A percentile compares a stretch with the other conserved stretches of the same genome.
These are phyloP conservation scores for thale cress (Arabidopsis thaliana) DNA, from an alignment of 345 rosid genomes.

Conservation along the genomic window DNA sequence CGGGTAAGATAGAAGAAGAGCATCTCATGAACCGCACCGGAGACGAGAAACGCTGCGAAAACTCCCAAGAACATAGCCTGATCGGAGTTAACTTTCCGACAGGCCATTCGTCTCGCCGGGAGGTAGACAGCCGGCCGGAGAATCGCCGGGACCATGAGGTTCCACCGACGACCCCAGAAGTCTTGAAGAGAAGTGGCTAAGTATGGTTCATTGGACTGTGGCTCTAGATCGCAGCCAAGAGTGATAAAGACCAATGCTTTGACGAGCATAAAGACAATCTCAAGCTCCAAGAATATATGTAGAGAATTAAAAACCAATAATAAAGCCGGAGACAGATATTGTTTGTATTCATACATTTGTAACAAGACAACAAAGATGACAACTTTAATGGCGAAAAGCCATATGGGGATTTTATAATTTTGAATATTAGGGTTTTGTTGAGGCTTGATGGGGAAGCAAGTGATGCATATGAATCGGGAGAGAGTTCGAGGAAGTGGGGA, in stretches of 20 bases:
- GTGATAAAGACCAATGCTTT: constrained; percentile 30
- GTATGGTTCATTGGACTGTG: constrained; percentile 56
- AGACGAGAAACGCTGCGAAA: constrained; percentile 42
- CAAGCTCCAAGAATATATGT: constrained; percentile 45
- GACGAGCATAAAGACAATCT: constrained; percentile 38
- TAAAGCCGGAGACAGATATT: constrained; percentile 3
- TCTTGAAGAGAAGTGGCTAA: constrained; percentile 65
- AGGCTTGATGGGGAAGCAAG: constrained; percentile 53
- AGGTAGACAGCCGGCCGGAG: constrained; percentile 52
- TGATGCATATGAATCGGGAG: constrained; percentile 45
- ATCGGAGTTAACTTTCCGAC: neutral
- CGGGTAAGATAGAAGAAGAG: constrained; percentile 37
- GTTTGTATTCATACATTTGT: constrained; percentile 28
- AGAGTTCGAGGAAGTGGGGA: constrained; percentile 20
- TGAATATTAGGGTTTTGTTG: constrained; percentile 42
- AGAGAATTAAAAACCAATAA: constrained; percentile 32
- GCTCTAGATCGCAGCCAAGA: constrained; percentile 45
- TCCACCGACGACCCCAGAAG: constrained; percentile 67
- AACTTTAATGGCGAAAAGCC: constrained; percentile 47
- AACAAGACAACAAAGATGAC: constrained; percentile 34
- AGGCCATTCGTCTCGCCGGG: constrained; percentile 37
- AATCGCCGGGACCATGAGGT: constrained; percentile 53
- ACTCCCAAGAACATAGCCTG: constrained; percentile 19
- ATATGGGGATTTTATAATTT: constrained; percentile 36
- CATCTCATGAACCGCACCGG: constrained; percentile 49